Percentiles rank a stretch among this genome's conserved stretches.
phyloP scores from a whole-genome alignment of 257 asterid species.

The Solanum sitiens region DNA sequence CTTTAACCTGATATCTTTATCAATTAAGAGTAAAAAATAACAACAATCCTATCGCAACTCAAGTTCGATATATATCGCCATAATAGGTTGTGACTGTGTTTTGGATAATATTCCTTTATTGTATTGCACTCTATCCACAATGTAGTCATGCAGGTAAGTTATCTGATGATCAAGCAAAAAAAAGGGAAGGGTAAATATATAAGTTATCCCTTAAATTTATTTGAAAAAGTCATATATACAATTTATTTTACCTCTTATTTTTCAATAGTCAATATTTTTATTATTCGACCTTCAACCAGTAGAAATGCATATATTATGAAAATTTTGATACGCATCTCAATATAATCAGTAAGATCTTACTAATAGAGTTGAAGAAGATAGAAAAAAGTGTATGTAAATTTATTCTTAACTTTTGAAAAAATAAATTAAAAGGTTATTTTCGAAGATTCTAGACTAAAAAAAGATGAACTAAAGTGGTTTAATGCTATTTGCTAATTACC shows the following conservation, averaged over 20 bases:
- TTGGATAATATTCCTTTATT: neutral
- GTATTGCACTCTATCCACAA: neutral
- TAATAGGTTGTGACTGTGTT: neutral
- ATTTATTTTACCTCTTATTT: neutral
- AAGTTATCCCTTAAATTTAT: neutral
- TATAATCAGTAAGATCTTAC: too few relatives aligned
- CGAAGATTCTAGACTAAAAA: neutral
- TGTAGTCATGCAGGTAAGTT: neutral
- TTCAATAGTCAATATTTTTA: neutral
- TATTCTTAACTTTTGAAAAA: neutral
- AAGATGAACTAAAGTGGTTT: neutral
- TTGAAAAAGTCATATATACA: neutral
- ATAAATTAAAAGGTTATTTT: too few relatives aligned
- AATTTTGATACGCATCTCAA: neutral
- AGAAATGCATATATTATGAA: neutral
- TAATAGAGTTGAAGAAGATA: fast-evolving
- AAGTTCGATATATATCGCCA: neutral
- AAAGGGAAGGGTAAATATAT: neutral
- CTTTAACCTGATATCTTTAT: neutral
- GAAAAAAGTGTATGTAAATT: fast-evolving
- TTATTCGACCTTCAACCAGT: neutral
- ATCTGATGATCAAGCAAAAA: neutral
- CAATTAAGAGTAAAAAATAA: neutral
- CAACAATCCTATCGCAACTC: neutral
- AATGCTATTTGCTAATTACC: neutral